Conservation (phyloP, 306 rosid genomes). For the Corylus heterophylla region DNA sequence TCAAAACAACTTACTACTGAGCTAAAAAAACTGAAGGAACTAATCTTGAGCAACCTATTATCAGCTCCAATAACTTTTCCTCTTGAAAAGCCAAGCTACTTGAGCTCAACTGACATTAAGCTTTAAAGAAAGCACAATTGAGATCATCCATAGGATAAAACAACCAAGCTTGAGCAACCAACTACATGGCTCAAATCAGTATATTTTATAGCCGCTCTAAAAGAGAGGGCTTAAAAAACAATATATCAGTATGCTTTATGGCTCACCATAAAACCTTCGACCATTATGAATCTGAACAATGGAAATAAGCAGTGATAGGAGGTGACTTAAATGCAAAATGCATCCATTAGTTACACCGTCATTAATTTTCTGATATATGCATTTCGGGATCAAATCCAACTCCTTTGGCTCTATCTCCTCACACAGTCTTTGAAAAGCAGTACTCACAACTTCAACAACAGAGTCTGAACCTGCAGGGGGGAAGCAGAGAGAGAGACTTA, state of each 20-base stretch:
- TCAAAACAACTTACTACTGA: not conserved
- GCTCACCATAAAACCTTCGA: constrained; percentile 65
- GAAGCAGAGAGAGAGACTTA: constrained; percentile 15
- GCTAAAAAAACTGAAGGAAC: not conserved
- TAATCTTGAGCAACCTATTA: constrained; percentile 9
- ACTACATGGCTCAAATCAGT: not conserved
- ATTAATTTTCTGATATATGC: constrained; percentile 51
- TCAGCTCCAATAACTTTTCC: constrained; percentile 4
- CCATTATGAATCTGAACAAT: constrained; percentile 56
- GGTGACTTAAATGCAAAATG: constrained; percentile 39
- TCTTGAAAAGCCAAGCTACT: not conserved
- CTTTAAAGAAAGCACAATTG: not conserved
- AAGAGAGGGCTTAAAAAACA: not conserved
- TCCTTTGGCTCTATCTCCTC: constrained; percentile 64
- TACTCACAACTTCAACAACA: constrained; percentile 53
- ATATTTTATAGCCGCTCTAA: not conserved
- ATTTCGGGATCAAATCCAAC: constrained; percentile 61
- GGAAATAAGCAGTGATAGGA: constrained; percentile 58
- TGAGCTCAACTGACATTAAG: not conserved
- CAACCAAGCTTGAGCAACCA: not conserved
- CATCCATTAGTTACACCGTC: constrained; percentile 38
- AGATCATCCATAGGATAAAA: not conserved
- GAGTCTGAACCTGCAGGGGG: constrained; percentile 51
- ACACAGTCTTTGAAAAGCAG: constrained; percentile 56
- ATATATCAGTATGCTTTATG: constrained; percentile 20